These are phyloP conservation scores for Diplodia mutila DNA, from an alignment of 2,329 filamentous ascomycete genomes.

Conservation along the genomic window DNA sequence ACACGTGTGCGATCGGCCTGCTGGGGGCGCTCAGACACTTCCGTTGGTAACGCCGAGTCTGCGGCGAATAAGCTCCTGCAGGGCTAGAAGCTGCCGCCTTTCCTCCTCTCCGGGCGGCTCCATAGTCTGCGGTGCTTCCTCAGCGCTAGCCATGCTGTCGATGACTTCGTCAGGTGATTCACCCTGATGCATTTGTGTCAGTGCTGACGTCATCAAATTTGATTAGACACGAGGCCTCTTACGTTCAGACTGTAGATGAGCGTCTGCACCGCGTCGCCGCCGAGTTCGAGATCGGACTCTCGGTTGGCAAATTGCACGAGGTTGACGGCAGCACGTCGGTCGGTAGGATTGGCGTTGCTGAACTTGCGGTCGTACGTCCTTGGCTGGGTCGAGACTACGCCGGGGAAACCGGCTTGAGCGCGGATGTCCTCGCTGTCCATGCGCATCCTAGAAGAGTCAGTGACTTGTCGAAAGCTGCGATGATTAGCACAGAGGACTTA, in stretches of 20 bases:
- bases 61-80: constrained; percentile 27
- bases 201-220: constrained; percentile 38
- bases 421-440: background rate
- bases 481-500: constrained; percentile 29
- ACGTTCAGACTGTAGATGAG: constrained; percentile 67
- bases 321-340: constrained; percentile 69
- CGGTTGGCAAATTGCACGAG: constrained; percentile 61
- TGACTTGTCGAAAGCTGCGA: background rate
- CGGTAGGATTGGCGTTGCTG: constrained; percentile 49
- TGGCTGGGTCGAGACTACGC: background rate
- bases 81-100: constrained; percentile 24
- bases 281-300: constrained; percentile 54
- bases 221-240: constrained; percentile 44
- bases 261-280: constrained; percentile 48
- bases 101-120: constrained; percentile 20
- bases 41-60: constrained; percentile 22
- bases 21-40: constrained; percentile 15
- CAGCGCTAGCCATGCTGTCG: constrained; percentile 16
- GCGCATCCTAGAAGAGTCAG: background rate
- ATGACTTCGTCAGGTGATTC: constrained; percentile 44
- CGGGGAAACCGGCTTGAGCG: background rate
- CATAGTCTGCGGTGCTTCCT: constrained; percentile 1
- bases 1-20: constrained; percentile 16
- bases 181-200: constrained; percentile 44
- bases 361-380: constrained; percentile 5